phyloP scores from a whole-genome alignment of 2,329 filamentous ascomycete species.

The Epichloe hybrida region DNA sequence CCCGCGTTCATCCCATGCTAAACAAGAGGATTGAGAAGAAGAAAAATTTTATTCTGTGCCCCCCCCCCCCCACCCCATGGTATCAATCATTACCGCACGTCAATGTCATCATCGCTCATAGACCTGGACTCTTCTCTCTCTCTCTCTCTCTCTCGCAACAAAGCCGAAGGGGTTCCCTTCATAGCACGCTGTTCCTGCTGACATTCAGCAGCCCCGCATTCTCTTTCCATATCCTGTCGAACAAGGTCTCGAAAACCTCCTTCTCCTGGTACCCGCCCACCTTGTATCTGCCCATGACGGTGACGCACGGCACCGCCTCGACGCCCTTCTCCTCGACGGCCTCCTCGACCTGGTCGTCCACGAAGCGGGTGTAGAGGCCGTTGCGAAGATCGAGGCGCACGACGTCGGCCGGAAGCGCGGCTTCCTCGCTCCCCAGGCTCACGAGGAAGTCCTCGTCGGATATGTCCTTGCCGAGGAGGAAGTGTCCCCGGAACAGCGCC shows the following conservation, averaged over 20 bases:
- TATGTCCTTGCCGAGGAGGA: constrained; percentile 28
- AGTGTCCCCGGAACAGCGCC: constrained; percentile 28
- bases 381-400: constrained; percentile 18
- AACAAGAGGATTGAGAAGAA: too few relatives aligned
- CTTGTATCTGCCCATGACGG: constrained; percentile 53
- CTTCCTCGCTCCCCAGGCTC: constrained; percentile 17
- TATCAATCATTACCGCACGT: neutral
- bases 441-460: constrained; percentile 26
- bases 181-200: neutral
- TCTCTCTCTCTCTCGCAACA: too few relatives aligned
- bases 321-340: constrained; percentile 26
- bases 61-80: neutral
- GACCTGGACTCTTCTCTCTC: too few relatives aligned
- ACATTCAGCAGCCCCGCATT: neutral
- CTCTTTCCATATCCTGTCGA: constrained; percentile 37
- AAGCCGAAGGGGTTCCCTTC: too few relatives aligned
- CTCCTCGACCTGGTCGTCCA: constrained; percentile 19
- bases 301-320: constrained; percentile 60
- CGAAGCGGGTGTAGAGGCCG: constrained; percentile 12
- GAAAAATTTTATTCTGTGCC: too few relatives aligned
- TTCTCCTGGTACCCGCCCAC: constrained; percentile 60
- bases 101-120: neutral
- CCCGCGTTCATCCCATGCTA: too few relatives aligned
- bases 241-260: constrained; percentile 50
- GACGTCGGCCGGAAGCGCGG: constrained; percentile 16